Conservation (phyloP, 306 rosid genomes). For the Medicago lupulina region DNA sequence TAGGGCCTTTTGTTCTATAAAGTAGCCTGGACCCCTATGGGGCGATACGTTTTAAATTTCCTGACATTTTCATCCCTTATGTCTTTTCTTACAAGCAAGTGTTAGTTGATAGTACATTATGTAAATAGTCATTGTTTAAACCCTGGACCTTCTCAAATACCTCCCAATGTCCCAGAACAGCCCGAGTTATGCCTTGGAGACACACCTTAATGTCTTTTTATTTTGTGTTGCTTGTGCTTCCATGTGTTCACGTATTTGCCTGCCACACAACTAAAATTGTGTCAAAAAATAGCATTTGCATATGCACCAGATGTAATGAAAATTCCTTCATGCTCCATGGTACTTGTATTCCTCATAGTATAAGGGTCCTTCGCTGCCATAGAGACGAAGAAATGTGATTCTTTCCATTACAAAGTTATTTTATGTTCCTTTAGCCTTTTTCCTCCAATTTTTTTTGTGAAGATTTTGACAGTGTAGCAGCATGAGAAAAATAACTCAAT, state of each 20-base stretch:
- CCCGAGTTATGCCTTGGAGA: background rate
- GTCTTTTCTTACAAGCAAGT: background rate
- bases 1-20: background rate
- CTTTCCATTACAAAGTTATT: constrained; percentile 24
- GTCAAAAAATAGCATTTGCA: constrained; percentile 24
- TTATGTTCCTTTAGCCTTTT: constrained; percentile 21
- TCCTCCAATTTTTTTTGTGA: background rate
- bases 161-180: background rate
- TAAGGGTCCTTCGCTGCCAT: constrained; percentile 7
- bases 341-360: constrained; percentile 2
- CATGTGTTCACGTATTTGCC: background rate
- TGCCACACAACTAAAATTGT: constrained; percentile 7
- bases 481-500: constrained; percentile 19
- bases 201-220: background rate
- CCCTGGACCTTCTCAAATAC: background rate
- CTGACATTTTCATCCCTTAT: background rate
- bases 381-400: background rate
- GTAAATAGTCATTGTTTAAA: background rate
- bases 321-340: constrained; percentile 13
- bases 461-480: constrained; percentile 19
- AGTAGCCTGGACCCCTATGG: background rate
- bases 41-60: constrained; percentile 6
- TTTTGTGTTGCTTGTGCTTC: constrained; percentile 26
- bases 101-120: background rate
- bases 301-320: constrained; percentile 9